Conservation (phyloP, 2,329 filamentous ascomycete genomes). For the Ophioceras dolichostomum region DNA sequence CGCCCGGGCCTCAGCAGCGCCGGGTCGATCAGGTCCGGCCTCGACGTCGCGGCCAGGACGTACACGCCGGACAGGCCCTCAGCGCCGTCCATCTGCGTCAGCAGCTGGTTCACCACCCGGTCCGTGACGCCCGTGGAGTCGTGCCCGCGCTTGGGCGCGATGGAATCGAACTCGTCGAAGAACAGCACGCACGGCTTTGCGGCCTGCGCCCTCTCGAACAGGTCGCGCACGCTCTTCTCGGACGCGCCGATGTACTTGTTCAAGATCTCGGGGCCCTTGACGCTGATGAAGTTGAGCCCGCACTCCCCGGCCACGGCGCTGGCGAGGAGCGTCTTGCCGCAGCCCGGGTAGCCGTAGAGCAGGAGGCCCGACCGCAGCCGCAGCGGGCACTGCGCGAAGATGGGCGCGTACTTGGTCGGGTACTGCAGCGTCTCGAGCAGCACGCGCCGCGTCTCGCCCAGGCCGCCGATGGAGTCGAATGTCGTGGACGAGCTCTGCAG, state of each 20-base stretch:
- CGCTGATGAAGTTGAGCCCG: constrained; percentile 94
- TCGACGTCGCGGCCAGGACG: constrained; percentile 83
- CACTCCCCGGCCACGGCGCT: constrained; percentile 97
- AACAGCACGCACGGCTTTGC: constrained; percentile 91
- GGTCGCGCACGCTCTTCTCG: constrained; percentile 88
- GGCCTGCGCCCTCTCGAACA: constrained; percentile 86
- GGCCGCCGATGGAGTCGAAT: constrained; percentile 83
- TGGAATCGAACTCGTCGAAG: constrained; percentile 98
- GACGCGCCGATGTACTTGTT: constrained; percentile 99
- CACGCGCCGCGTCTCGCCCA: constrained; percentile 77
- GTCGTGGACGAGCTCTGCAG: constrained; percentile 87
- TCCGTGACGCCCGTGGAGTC: constrained; percentile 98
- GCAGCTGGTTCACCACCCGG: constrained; percentile 91
- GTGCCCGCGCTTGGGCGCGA: constrained; percentile 92
- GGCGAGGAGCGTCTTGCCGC: constrained; percentile 90
- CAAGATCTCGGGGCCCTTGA: constrained; percentile 94
- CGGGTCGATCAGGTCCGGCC: constrained; percentile 92
- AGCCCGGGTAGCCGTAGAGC: constrained; percentile 89
- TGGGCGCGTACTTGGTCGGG: constrained; percentile 93
- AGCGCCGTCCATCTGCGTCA: constrained; percentile 98
- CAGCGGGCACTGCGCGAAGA: constrained; percentile 90
- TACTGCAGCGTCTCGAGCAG: constrained; percentile 92
- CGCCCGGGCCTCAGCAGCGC: constrained; percentile 83
- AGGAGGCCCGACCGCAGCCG: constrained; percentile 88
- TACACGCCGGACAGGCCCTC: constrained; percentile 93